These are phyloP conservation scores for Abrus pulchellus DNA, from an alignment of 306 rosid genomes.

Conservation along the genomic window DNA sequence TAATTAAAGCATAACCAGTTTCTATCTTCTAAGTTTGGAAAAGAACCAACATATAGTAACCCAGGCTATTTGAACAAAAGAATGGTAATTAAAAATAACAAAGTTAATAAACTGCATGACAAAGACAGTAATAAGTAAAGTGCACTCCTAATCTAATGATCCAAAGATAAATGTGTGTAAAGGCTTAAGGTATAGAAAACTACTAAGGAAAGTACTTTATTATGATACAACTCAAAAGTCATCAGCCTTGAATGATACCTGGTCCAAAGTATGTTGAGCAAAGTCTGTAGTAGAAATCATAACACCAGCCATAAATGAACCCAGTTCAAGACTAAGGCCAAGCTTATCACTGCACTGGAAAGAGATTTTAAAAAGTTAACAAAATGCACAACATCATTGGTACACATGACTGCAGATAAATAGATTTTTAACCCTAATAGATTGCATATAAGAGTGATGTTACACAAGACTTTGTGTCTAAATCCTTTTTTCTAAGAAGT, in stretches of 20 bases:
- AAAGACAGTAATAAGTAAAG: background rate
- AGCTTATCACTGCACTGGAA: conserved; percentile 99
- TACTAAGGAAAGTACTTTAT: background rate
- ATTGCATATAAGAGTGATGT: conserved; percentile 31
- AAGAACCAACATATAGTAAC: background rate
- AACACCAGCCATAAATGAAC: conserved; percentile 98
- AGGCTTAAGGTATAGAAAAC: conserved; percentile 15
- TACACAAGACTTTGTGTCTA: conserved; percentile 5
- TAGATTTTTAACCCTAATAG: conserved; percentile 28
- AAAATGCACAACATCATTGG: conserved; percentile 29
- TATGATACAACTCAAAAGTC: conserved; percentile 26
- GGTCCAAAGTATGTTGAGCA: conserved; percentile 96
- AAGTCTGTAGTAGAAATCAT: conserved; percentile 97
- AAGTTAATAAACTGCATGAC: conserved; percentile 7
- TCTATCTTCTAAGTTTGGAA: background rate
- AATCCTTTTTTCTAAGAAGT: background rate
- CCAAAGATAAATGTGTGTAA: background rate
- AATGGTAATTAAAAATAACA: background rate
- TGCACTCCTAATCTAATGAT: background rate
- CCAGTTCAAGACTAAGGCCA: conserved; percentile 99
- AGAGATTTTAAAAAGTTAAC: conserved; percentile 53
- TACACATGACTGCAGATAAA: background rate
- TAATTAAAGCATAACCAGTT: conserved; percentile 17
- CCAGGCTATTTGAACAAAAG: background rate
- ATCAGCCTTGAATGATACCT: conserved; percentile 64